Evolutionary conservation across 306 rosid genomes (phyloP).

Genomic region (Mimosa bimucronata): DNA sequence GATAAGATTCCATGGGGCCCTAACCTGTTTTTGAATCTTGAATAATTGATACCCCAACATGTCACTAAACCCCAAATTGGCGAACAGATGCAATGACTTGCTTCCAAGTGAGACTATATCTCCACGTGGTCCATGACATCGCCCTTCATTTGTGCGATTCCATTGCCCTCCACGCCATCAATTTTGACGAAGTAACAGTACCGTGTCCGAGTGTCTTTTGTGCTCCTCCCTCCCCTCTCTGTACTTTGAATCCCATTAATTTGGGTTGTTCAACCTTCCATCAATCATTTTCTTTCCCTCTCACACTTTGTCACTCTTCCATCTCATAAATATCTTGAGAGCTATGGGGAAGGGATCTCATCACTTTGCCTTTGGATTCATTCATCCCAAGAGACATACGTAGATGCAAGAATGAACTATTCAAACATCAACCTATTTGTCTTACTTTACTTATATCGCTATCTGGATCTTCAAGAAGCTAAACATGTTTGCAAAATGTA

Average conservation of each 20-base stretch:
- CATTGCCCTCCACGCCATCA: conserved; percentile 13
- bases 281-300: conserved; percentile 32
- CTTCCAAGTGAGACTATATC: conserved; percentile 1
- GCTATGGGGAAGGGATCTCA: neutral
- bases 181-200: conserved; percentile 23
- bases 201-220: conserved; percentile 12
- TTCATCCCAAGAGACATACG: conserved; percentile 27
- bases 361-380: neutral
- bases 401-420: conserved; percentile 16
- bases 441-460: neutral
- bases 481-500: neutral
- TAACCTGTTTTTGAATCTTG: neutral
- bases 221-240: conserved; percentile 14
- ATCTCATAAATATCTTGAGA: conserved; percentile 28
- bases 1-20: neutral
- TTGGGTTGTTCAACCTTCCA: neutral
- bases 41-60: conserved; percentile 19
- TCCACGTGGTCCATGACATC: neutral
- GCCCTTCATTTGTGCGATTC: neutral
- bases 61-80: neutral
- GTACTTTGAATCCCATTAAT: conserved; percentile 33
- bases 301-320: neutral
- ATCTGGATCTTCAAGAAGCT: neutral
- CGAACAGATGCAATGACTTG: neutral
- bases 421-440: conserved; percentile 19